These are phyloP conservation scores for Diatrype stigma DNA, from an alignment of 2,329 filamentous ascomycete genomes.

Conservation along the genomic window DNA sequence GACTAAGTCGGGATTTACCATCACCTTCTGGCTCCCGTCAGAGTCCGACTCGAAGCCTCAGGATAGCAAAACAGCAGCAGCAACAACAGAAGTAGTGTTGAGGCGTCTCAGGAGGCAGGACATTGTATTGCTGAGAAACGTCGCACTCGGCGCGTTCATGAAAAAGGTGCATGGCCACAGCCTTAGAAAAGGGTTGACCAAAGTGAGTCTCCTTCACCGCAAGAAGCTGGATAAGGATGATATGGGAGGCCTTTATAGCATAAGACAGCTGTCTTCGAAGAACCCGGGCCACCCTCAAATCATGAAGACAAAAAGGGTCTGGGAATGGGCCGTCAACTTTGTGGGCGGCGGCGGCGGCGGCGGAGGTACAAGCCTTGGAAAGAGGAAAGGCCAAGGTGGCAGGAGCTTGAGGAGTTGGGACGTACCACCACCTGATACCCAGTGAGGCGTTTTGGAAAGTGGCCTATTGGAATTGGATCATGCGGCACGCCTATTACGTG, in stretches of 20 bases:
- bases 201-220: constrained; percentile 62
- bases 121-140: constrained; percentile 73
- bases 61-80: constrained; percentile 19
- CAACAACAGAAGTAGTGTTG: constrained; percentile 11
- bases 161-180: constrained; percentile 82
- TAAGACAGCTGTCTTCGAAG: constrained; percentile 41
- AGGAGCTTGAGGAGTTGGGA: constrained; percentile 27
- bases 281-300: constrained; percentile 44
- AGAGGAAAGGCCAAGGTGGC: constrained; percentile 22
- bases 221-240: constrained; percentile 48
- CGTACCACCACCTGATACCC: constrained; percentile 27
- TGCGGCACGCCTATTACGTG: background rate
- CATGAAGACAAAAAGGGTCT: constrained; percentile 62
- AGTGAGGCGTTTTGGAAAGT: constrained; percentile 10
- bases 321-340: constrained; percentile 71
- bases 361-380: constrained; percentile 21
- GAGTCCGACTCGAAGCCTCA: constrained; percentile 31
- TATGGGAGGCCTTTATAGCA: constrained; percentile 53
- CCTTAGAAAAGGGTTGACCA: constrained; percentile 66
- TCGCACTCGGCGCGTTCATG: constrained; percentile 72
- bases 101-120: constrained; percentile 62
- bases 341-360: constrained; percentile 45
- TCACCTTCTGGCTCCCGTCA: constrained; percentile 75
- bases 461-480: background rate
- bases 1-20: constrained; percentile 71